phyloP scores from a whole-genome alignment of 108 stramenopile genomes.

The Nitzschia inconspicua region DNA sequence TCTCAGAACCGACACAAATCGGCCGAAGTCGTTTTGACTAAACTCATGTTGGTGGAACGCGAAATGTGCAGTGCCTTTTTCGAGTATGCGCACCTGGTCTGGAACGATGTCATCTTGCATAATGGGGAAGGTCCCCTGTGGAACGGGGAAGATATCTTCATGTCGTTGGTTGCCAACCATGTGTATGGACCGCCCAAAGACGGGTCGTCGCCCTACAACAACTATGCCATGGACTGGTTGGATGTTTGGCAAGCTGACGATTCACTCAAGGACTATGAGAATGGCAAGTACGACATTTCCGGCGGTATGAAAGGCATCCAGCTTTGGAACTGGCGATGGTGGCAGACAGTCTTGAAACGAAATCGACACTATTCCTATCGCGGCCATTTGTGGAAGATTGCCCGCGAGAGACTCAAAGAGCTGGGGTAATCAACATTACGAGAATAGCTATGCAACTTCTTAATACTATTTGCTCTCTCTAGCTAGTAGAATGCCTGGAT shows the following conservation, averaged over 20 bases:
- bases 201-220: conserved; percentile 4
- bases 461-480: too few species aligned
- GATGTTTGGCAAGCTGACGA: conserved; percentile 35
- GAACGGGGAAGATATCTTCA: conserved; percentile 54
- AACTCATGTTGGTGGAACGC: conserved; percentile 47
- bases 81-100: conserved; percentile 31
- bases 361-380: conserved; percentile 41
- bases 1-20: conserved; percentile 7
- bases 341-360: conserved; percentile 12
- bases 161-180: conserved; percentile 44
- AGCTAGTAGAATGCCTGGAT: too few species aligned
- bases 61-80: conserved; percentile 33
- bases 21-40: conserved; percentile 38
- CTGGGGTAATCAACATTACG: background rate
- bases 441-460: background rate
- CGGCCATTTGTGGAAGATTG: conserved; percentile 29
- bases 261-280: conserved; percentile 31
- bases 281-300: conserved; percentile 29
- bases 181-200: conserved; percentile 18
- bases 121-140: conserved; percentile 38
- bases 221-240: conserved; percentile 40
- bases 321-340: conserved; percentile 36
- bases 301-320: conserved; percentile 32
- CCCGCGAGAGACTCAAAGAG: conserved; percentile 21
- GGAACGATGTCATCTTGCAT: conserved; percentile 23